Base-by-base conservation (phyloP, 352 stramenopile genomes). In the Globisporangium abappressorium region DNA sequence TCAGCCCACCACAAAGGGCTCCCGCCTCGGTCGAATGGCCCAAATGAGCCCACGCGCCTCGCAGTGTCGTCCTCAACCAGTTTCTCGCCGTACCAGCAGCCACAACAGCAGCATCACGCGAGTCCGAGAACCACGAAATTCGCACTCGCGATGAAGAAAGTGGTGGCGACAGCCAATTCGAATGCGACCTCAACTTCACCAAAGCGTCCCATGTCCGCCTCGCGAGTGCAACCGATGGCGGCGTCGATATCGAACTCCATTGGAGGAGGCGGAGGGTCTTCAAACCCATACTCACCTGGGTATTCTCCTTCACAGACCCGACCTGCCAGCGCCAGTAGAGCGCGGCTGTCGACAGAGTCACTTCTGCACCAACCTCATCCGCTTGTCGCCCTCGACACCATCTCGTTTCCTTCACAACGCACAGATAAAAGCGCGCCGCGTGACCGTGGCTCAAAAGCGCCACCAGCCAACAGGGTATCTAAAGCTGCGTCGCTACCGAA, bases 181-280 rank as follows among this genome's bases (percentile, higher is more conserved):
- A 47, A 36, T 34, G 15, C 65, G 8, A 49, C 33, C 36, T 59
- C 66, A 67, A 57, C 20, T 2, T 65, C 54, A 5, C 77, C 77
- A 18, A 77, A 68, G 63, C 69, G 77, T 55, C 77, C 79, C 15
- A 70, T 79, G 57, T 87, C 79, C 4, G 75, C 79, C 3, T 79
- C 78, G 3, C 65, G 63, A 22, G 70, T 68, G 8, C 70, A 65
- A 62, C 64, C 71, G 33, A 65, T 65, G 18, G 73, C 69, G 2
- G 74, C 69, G 15, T 65, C 69, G 54, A 70, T 68, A 15, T 5
- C 61, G 0, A 28, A 43, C 11, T 34, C 57, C 18, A 28, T 51
- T 6, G 57, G 1, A 43, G 26, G 26, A n/a, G 38, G 30, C 26
- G 24, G 24, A 24, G 46, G 4, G 24, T 9, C 3, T 33, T 24